Base-by-base conservation (phyloP, 2,329 filamentous ascomycete species). In the Fusarium gaditjirri region DNA sequence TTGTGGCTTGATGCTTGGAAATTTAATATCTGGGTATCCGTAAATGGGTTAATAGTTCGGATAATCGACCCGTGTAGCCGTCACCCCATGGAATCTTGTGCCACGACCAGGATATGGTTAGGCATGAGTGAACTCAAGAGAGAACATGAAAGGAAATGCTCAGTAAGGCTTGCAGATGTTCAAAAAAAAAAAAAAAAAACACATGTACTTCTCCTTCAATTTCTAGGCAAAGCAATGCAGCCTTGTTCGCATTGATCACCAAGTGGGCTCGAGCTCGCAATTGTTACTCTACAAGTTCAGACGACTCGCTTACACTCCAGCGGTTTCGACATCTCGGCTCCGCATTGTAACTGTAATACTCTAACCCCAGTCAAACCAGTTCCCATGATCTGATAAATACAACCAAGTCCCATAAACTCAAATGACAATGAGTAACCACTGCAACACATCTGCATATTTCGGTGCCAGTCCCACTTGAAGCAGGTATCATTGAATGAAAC, bases 331-430 rank as follows among this genome's bases (percentile, higher is more conserved):
- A 38, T 36, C 31, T 36, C 49, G 33, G 33, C 33, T 52, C 23
- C 25, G 25, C 33, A 36, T 38, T 57, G 31, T 17, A 16, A 49
- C 42, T 1, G 9, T n/a, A 13, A 25, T 25, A 17, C 13, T 17
- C 2, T 11, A 11, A 2, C 31, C 29, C 39, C 1, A 0, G n/a
- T 33, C n/a, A 46, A 27, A 6, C 25, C 17, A 25, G 21, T 25
- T 35, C 4, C 8, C 9, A 35, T 56, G 39, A 46, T 27, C 39
- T 56, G n/a, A 46, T 46, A 27, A 47, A n/a, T 6, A n/a, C 7
- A 47, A 11, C 19, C 5, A 35, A 8, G 23, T 9, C 14, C 39
- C 10, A 16, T 4, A 17, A 47, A 23, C 23, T 35, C 43, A 31
- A n/a, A 21, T 36, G 25, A 39, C 9, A 16, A 25, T 29, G 23